Evolutionary conservation across 2,329 filamentous ascomycete genomes (phyloP).

Genomic region (Sarocladium strictum): DNA sequence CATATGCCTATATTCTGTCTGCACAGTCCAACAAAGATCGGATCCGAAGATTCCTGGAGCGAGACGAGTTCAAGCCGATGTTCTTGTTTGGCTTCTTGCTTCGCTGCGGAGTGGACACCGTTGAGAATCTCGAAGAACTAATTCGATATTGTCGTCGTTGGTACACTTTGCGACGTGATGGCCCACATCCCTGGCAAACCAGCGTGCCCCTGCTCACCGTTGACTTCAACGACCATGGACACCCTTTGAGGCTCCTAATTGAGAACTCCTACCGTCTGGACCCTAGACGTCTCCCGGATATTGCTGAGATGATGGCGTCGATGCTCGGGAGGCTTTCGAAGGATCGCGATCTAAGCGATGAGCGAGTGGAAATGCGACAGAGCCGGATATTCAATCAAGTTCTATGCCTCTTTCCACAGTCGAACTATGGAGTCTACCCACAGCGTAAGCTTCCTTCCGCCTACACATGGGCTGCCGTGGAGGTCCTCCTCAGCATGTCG

Average conservation of each 20-base stretch:
- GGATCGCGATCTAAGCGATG: neutral
- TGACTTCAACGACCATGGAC: neutral
- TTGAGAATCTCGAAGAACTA: conserved; percentile 17
- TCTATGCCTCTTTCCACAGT: neutral
- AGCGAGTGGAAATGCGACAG: neutral
- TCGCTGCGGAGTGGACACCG: neutral
- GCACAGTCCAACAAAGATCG: neutral
- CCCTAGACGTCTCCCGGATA: neutral
- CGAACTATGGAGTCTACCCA: neutral
- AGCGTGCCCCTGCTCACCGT: neutral
- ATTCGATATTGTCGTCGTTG: conserved; percentile 19
- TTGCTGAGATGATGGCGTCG: neutral
- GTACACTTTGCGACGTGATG: conserved; percentile 13
- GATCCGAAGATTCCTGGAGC: conserved; percentile 8
- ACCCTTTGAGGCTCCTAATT: neutral
- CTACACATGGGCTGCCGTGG: conserved; percentile 51
- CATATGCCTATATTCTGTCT: conserved; percentile 6
- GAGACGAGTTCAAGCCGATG: conserved; percentile 6
- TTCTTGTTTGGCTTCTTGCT: conserved; percentile 9
- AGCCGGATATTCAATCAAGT: neutral
- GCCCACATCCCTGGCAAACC: neutral
- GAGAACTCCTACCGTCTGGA: neutral
- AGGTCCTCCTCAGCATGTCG: conserved; percentile 45
- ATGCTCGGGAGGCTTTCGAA: neutral
- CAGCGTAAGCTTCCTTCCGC: conserved; percentile 19